Base-by-base conservation (phyloP, 768 basidiomycete genomes). In the Daedaleopsis sinensis region DNA sequence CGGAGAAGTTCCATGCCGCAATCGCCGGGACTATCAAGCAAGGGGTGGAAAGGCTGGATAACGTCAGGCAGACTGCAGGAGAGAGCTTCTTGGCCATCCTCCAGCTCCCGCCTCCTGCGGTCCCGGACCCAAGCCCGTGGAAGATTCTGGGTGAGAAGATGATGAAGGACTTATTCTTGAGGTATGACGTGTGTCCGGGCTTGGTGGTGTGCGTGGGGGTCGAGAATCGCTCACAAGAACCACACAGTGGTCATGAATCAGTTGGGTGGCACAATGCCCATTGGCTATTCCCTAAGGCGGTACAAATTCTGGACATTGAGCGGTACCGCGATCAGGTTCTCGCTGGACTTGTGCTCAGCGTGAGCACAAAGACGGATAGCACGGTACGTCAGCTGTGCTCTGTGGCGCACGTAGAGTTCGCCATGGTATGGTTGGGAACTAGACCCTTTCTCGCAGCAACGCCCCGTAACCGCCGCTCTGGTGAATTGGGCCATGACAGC, bases 1-100 rank as follows among this genome's bases (percentile, higher is more conserved):
- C 85, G 7, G 68, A 75, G 19, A 80, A 78, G 58, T 91, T 85
- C 71, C 84, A 86, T 58, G 69, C 71, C 6, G 79, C 83, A 15
- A 72, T 94, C 49, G 82, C 81, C 15, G 87, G 87, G 0, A 82
- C 95, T 49, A 78, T 96, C 58, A 96, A 94, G 76, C 94, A 96
- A 70, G 91, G 92, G 5, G 86, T 92, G 32, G 96, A 98, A 73
- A 82, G 94, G 67, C 82, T 98, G 18, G 95, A 97, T 71, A 94
- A 90, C 69, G 92, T 98, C 52, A 83, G 96, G 48, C 90, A 89
- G 59, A 86, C 84, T 52, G 91, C 93, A 10, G 93, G 93, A 1
- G 77, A 79, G 62, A 80, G 84, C 64, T 78, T 94, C 63, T 47
- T 79, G 56, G 72, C 72, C 59, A 72, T 94, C 32, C 67, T 93